Percentiles rank a stretch among this genome's conserved stretches.
Conservation (phyloP, 208 protist genomes). For the Acanthamoeba culbertsoni region DNA sequence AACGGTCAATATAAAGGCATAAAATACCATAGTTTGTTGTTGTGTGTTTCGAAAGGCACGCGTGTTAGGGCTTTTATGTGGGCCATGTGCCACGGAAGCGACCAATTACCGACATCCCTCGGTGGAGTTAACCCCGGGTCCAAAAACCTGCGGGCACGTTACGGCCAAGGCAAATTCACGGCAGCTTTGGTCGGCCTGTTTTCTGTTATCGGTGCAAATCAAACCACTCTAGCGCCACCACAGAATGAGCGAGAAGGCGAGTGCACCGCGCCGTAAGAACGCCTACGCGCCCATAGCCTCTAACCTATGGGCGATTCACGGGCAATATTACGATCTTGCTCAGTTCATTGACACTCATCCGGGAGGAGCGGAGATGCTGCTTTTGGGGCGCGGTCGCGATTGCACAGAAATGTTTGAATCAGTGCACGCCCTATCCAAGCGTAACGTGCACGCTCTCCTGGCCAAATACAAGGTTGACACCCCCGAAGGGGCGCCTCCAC, state of each 20-base stretch:
- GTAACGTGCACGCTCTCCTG: constrained; percentile 15
- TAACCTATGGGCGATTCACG: constrained; percentile 42
- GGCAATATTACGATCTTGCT: constrained; percentile 41
- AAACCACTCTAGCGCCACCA: not conserved
- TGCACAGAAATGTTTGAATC: constrained; percentile 56
- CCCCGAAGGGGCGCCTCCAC: not conserved
- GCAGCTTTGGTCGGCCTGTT: too few relatives aligned
- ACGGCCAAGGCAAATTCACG: too few relatives aligned
- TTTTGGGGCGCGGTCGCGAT: constrained; percentile 4
- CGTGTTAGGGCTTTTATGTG: too few relatives aligned
- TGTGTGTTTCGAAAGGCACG: too few relatives aligned
- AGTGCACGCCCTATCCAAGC: constrained; percentile 43
- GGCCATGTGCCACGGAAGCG: too few relatives aligned
- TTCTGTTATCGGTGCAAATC: too few relatives aligned
- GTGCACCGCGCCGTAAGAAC: not conserved
- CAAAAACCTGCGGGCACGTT: too few relatives aligned
- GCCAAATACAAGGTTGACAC: not conserved
- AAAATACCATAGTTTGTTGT: too few relatives aligned
- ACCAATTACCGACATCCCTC: too few relatives aligned
- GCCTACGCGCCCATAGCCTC: not conserved
- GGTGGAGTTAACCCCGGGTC: too few relatives aligned
- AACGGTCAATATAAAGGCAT: not conserved
- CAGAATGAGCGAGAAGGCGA: not conserved
- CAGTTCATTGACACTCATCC: constrained; percentile 26
- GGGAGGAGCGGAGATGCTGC: constrained; percentile 40